A percentile compares a stretch with the other conserved stretches of the same genome.
Conservation (phyloP, 805 yeast genomes). For the Ogataea dorogensis region DNA sequence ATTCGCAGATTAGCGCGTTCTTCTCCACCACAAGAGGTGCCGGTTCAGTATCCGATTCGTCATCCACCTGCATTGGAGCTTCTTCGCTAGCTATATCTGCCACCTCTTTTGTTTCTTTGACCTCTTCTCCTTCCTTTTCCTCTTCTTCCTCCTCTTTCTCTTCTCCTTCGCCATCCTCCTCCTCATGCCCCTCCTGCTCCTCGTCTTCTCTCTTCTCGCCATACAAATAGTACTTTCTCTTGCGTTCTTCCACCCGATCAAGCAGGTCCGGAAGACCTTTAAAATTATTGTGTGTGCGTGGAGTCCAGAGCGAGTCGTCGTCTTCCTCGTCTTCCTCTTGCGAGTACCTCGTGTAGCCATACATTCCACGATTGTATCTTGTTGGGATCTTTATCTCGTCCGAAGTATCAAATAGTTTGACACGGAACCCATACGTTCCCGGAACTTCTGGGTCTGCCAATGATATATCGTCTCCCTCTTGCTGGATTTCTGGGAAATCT, state of each 20-base stretch:
- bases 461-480: conserved; percentile 41
- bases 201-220: not conserved
- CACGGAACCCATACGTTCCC: conserved; percentile 48
- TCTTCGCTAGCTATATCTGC: conserved; percentile 1
- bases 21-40: conserved; percentile 30
- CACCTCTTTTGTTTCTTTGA: not conserved
- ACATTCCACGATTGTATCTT: conserved; percentile 13
- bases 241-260: conserved; percentile 31
- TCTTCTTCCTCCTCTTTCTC: conserved; percentile 1
- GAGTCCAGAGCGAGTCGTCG: conserved; percentile 43
- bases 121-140: conserved; percentile 1
- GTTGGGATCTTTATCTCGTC: conserved; percentile 23
- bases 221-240: conserved; percentile 34
- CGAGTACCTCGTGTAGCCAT: conserved; percentile 9
- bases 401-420: conserved; percentile 41
- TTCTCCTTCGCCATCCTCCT: not conserved
- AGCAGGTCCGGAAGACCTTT: conserved; percentile 39
- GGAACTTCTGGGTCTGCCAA: conserved; percentile 51
- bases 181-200: not conserved
- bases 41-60: not conserved
- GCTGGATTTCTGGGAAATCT: conserved; percentile 30
- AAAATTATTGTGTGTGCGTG: conserved; percentile 40
- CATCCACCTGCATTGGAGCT: no score
- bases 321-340: conserved; percentile 23
- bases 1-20: conserved; percentile 60